Conservation (phyloP, 75 land plant genomes). For the Gnetum montanum region DNA sequence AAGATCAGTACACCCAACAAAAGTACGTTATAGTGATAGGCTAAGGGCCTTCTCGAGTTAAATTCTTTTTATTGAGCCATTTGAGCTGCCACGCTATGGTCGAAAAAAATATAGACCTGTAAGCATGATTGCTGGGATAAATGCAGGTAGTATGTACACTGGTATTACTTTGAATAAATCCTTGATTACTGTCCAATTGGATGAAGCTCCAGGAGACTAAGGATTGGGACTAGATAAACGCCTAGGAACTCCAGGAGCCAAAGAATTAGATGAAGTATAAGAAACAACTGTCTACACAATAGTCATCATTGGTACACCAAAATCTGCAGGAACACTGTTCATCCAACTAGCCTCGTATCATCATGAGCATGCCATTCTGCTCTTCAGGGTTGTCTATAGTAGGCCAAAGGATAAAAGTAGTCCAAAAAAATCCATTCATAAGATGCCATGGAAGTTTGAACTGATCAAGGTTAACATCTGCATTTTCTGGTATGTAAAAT, state of each 20-base stretch:
- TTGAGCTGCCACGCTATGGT: conserved; percentile 26
- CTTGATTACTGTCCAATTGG: conserved; percentile 29
- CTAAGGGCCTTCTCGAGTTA: conserved; percentile 17
- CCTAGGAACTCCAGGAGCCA: conserved; percentile 62
- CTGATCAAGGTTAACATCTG: conserved; percentile 25
- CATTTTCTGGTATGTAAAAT: conserved; percentile 56
- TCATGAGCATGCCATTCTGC: conserved; percentile 82
- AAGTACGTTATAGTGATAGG: conserved; percentile 17
- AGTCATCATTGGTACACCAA: conserved; percentile 92
- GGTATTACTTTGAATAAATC: conserved; percentile 15
- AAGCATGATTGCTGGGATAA: conserved; percentile 21
- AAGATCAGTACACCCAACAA: conserved; percentile 43
- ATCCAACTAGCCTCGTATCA: conserved; percentile 81
- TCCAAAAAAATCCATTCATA: conserved; percentile 88
- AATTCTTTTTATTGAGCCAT: conserved; percentile 26
- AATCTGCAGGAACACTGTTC: conserved; percentile 73
- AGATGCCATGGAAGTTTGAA: conserved; percentile 81
- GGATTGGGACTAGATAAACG: conserved; percentile 77
- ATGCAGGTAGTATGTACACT: conserved; percentile 12
- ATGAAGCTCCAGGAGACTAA: conserved; percentile 61
- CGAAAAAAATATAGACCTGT: conserved; percentile 19
- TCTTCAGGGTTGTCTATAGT: conserved; percentile 63
- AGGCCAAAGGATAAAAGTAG: conserved; percentile 86
- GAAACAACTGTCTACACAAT: conserved; percentile 86
- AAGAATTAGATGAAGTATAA: conserved; percentile 40